Evolutionary conservation across 495 filamentous ascomycete genomes (phyloP).

Genomic region (Penicillium coprophilum): DNA sequence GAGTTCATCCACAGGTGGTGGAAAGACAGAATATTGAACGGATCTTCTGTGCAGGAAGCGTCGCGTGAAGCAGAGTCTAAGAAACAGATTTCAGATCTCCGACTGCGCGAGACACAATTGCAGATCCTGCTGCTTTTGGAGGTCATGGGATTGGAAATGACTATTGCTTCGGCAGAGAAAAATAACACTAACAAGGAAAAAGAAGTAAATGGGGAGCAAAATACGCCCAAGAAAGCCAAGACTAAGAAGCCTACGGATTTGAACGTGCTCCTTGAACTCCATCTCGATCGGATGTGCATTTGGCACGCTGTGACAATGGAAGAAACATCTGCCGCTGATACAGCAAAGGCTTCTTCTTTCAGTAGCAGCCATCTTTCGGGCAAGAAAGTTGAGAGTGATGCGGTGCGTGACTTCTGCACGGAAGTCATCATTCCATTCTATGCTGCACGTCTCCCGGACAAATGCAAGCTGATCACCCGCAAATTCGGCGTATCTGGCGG

Average conservation of each 20-base stretch:
- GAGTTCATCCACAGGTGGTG: conserved; percentile 80
- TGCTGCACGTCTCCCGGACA: conserved; percentile 74
- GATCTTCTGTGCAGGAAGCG: conserved; percentile 38
- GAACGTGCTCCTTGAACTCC: conserved; percentile 70
- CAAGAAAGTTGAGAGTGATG: conserved; percentile 53
- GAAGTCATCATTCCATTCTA: conserved; percentile 96
- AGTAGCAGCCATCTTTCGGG: conserved; percentile 34
- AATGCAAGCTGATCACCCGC: conserved; percentile 74
- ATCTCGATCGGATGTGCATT: conserved; percentile 89
- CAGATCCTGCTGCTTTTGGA: conserved; percentile 92
- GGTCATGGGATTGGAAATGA: conserved; percentile 69
- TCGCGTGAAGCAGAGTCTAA: conserved; percentile 55
- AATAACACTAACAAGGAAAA: conserved; percentile 26
- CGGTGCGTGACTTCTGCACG: conserved; percentile 76
- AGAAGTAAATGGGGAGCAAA: conserved; percentile 36
- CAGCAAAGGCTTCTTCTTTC: conserved; percentile 33
- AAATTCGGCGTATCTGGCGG: conserved; percentile 79
- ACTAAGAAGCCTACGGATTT: conserved; percentile 59
- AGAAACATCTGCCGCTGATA: conserved; percentile 41
- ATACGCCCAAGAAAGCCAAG: conserved; percentile 40
- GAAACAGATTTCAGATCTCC: conserved; percentile 61
- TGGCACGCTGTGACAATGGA: conserved; percentile 79
- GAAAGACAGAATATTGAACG: conserved; percentile 49
- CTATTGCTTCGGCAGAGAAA: conserved; percentile 34
- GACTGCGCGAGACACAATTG: conserved; percentile 77